Evolutionary conservation across 1,139 yeast genomes (phyloP), one percentile per base, ranked within the genome.

Genomic region (Blastobotrys apis): DNA sequence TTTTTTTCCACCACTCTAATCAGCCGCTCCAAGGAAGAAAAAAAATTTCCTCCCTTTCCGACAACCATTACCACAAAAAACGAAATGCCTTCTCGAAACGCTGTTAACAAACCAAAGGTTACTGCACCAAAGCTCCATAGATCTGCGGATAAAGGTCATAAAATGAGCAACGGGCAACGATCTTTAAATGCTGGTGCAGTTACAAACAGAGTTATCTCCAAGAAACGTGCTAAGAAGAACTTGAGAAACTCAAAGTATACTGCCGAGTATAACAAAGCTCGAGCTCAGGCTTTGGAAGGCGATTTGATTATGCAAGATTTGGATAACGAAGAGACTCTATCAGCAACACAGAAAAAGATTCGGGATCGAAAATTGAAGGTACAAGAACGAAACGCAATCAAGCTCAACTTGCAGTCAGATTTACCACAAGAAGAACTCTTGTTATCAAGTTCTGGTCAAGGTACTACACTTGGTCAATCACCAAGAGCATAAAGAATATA

Each of bases 391-490:
- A 68, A 37, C 38, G 67, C 74, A 52, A 74, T 81, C 45, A 82
- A 81, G 66, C 74, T 75, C 34, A 84, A 85, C 5, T 73, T 84
- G 40, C 81, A 92, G 81, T 71, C 76, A 10, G 82, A 80, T 23
- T 73, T 82, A 44, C 87, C 80, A 45, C 81, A 72, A 21, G 71
- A 71, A 36, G 73, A 73, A 9, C 69, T 80, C 46, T 63, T 68
- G 23, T 65, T 74, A 33, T 65, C 68, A 39, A 59, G 73, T 12
- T 67, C 70, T 31, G 84, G 84, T 25, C 78, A 80, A 56, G 96
- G 96, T 45, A 88, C 96, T 30, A 84, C 94, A 2, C 68, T 88
- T 50, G 97, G 97, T 31, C 80, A 81, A 31, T 86, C 53, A 19
- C 53, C 52, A 17, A 21, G 25, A 17, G 21, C 27, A 20, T 13